These are phyloP conservation scores for Mrakia hoshinonis DNA, from an alignment of 768 basidiomycete genomes.

Conservation along the genomic window DNA sequence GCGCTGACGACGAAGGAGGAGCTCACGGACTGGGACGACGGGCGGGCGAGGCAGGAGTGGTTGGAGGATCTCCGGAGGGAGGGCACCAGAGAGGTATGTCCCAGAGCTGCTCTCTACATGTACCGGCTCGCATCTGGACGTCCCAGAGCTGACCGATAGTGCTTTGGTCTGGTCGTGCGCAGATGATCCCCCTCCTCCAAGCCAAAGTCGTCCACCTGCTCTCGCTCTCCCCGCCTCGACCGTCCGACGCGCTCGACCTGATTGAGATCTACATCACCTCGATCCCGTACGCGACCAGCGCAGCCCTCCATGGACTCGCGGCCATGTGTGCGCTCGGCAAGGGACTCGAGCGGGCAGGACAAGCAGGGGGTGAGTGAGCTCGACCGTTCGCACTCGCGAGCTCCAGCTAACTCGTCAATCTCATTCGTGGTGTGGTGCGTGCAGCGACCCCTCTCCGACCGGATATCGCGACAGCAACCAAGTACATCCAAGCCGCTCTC, in stretches of 20 bases:
- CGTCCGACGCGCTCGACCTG: background rate
- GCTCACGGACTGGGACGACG: background rate
- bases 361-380: background rate
- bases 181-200: conserved; percentile 9
- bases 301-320: conserved; percentile 1
- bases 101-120: background rate
- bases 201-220: conserved; percentile 6
- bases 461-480: background rate
- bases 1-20: background rate
- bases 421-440: too few species aligned
- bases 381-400: background rate
- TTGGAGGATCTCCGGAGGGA: conserved; percentile 4
- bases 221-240: background rate
- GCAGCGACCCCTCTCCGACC: background rate
- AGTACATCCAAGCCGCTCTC: background rate
- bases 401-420: background rate
- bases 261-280: conserved; percentile 13
- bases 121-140: too few species aligned
- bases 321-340: conserved; percentile 15
- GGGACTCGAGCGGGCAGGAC: background rate
- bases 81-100: conserved; percentile 11
- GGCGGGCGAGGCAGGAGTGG: conserved; percentile 6
- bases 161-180: too few species aligned
- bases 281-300: conserved; percentile 13
- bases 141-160: too few species aligned